phyloP scores from a whole-genome alignment of 2,329 filamentous ascomycete species.

The Nothomitra cinnamomea region DNA sequence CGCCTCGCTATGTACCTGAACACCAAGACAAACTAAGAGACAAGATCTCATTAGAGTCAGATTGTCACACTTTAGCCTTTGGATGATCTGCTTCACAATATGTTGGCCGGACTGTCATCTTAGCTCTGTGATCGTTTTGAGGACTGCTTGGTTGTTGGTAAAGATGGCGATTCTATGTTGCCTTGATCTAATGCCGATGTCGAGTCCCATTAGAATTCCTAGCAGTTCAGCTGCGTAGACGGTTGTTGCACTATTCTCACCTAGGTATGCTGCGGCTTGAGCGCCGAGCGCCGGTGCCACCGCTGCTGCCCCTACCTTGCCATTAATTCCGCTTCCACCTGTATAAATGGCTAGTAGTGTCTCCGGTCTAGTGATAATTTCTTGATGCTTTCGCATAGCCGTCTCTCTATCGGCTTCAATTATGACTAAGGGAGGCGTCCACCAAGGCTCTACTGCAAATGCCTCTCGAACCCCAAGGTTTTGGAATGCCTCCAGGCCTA shows the following conservation, averaged over 20 bases:
- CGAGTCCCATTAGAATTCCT: neutral
- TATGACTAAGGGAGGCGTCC: neutral
- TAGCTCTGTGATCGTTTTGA: neutral
- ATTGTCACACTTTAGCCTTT: no score
- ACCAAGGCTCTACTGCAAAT: neutral
- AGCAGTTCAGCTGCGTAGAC: neutral
- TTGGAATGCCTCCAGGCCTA: no score
- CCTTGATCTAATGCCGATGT: neutral
- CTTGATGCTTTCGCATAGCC: neutral
- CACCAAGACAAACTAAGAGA: no score
- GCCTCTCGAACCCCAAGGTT: no score
- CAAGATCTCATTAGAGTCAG: no score
- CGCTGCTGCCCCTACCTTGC: neutral
- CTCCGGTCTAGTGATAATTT: neutral
- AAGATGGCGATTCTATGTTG: neutral
- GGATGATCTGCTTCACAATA: neutral
- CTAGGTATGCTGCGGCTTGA: neutral
- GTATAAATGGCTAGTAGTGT: neutral
- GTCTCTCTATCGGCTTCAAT: neutral
- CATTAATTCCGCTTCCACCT: neutral
- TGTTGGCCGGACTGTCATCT: neutral
- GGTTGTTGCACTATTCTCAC: neutral
- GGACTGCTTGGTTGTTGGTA: neutral
- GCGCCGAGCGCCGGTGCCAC: neutral
- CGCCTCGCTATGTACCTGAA: no score